These are phyloP conservation scores for Stagonosporopsis chrysanthemi DNA, from an alignment of 2,329 filamentous ascomycete species.

Conservation along the genomic window DNA sequence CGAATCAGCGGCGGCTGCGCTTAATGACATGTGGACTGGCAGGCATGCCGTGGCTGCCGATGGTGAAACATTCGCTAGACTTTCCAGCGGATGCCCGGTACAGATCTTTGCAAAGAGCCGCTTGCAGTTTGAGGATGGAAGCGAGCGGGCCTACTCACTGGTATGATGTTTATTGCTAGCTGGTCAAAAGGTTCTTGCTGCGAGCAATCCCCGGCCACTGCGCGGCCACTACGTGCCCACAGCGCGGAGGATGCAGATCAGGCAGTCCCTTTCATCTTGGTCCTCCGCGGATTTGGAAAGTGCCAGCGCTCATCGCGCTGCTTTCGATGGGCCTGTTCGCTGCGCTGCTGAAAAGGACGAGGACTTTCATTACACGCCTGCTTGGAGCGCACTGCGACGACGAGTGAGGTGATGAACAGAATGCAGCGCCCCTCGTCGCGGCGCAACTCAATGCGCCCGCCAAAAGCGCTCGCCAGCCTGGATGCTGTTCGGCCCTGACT, in stretches of 20 bases:
- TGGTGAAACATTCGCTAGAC: slow-evolving; percentile 12
- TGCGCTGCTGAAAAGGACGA: neutral
- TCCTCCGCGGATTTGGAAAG: slow-evolving; percentile 8
- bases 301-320: slow-evolving; percentile 5
- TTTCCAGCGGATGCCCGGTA: neutral
- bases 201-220: neutral
- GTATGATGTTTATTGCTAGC: neutral
- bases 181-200: too few species aligned
- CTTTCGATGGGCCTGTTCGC: neutral
- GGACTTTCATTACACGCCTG: neutral
- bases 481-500: slow-evolving; percentile 9
- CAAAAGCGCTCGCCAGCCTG: neutral
- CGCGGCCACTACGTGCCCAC: neutral
- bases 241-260: slow-evolving; percentile 14
- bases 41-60: neutral
- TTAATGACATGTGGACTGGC: slow-evolving; percentile 6
- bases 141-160: too few species aligned
- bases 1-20: slow-evolving; percentile 2
- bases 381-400: slow-evolving; percentile 1
- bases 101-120: too few species aligned
- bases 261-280: slow-evolving; percentile 6
- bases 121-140: neutral
- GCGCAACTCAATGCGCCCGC: neutral
- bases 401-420: neutral
- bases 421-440: neutral